A percentile compares a stretch with the other conserved stretches of the same genome.
Conservation (phyloP, 2,329 filamentous ascomycete genomes). For the Cryphonectria carpinicola region DNA sequence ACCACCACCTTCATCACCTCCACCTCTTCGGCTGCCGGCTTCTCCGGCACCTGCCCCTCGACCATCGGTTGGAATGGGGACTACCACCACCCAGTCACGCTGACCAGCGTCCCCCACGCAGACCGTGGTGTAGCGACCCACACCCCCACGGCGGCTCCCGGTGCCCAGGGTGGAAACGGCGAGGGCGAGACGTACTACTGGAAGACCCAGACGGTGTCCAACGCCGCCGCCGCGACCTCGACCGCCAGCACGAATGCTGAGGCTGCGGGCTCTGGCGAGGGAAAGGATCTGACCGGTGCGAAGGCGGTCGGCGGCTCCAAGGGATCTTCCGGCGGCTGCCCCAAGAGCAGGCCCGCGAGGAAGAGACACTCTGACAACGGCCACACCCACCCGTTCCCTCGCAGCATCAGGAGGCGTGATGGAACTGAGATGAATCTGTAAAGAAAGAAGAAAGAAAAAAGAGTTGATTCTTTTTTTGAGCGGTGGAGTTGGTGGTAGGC, state of each 20-base stretch:
- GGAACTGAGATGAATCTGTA: neutral
- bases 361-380: conserved; percentile 25
- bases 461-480: neutral
- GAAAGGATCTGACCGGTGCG: neutral
- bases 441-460: neutral
- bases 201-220: neutral
- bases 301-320: conserved; percentile 7
- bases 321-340: conserved; percentile 9
- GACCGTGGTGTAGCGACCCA: conserved; percentile 20
- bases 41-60: conserved; percentile 25
- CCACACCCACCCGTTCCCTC: neutral
- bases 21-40: conserved; percentile 13
- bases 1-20: conserved; percentile 10
- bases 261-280: neutral
- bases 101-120: conserved; percentile 26
- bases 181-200: neutral
- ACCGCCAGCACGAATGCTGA: neutral
- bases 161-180: neutral
- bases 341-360: conserved; percentile 22
- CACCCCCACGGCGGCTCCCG: neutral
- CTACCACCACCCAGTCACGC: conserved; percentile 28
- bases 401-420: neutral
- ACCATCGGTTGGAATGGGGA: conserved; percentile 27
- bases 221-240: neutral
- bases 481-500: neutral